Base-by-base conservation (phyloP, 78 protist genomes). In the Dictyostelium intermedium region DNA sequence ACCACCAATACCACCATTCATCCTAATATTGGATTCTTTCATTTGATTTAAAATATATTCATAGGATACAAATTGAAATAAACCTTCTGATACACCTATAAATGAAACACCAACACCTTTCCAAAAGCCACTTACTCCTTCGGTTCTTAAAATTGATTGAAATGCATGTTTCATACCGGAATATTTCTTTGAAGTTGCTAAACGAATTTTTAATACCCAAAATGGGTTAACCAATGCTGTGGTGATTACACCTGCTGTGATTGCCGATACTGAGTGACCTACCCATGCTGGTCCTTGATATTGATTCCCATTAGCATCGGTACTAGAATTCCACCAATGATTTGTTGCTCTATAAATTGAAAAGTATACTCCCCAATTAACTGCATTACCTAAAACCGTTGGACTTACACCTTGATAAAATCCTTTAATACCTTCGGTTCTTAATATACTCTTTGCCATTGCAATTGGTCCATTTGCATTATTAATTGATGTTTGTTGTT, bases 351-450 rank as follows among this genome's bases (percentile, higher is more conserved):
- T 61, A 50, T 89, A 89, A 7, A 89, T 45, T 18, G 87, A 69
- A 23, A 89, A 89, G 43, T 89, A 89, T 1, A 89, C 84, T 69
- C 94, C 94, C 94, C 94, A 89, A 89, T 89, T 89, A 5, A 89
- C 94, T 13, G 94, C 85, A 69, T 80, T 89, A 14, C 94, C 94
- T 8, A 89, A 41, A 8, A 47, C 74, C 0, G 94, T 89, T 30
- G 94, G 94, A 66, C 87, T 69, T 27, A 89, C 69, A 20, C 94
- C 94, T 80, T 78, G 87, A 50, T 89, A 89, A 1, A 89, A 80
- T 41, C 94, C 94, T 53, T 23, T 35, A 6, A 89, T 30, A 1
- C 94, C 94, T 13, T 80, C 87, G 32, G 10, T 45, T 80, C 72
- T 89, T 13, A 63, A 30, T 61, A 89, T 89, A 27, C 34, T 32